phyloP scores from a whole-genome alignment of 352 stramenopile species.

The Globisporangium splendens region DNA sequence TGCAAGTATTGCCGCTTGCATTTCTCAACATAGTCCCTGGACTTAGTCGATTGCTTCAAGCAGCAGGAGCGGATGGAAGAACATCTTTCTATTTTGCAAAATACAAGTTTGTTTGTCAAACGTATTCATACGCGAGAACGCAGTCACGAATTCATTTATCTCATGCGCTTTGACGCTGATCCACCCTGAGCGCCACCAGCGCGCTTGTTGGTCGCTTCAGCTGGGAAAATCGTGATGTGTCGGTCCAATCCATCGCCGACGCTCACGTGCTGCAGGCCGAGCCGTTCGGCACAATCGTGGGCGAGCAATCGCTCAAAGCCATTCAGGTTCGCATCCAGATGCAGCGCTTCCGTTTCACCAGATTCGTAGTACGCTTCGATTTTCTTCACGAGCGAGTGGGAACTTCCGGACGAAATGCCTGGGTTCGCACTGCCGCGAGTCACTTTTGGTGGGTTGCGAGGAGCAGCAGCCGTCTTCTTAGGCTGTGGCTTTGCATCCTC shows the following conservation, averaged over 20 bases:
- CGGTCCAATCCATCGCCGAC: conserved; percentile 64
- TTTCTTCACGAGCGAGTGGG: conserved; percentile 81
- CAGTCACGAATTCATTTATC: too few relatives aligned
- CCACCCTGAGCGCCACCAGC: too few relatives aligned
- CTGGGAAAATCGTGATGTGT: conserved; percentile 65
- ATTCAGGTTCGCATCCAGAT: conserved; percentile 75
- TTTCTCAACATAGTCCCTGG: too few relatives aligned
- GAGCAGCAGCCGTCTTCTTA: conserved; percentile 9
- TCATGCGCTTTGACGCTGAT: too few relatives aligned
- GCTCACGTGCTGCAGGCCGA: conserved; percentile 72
- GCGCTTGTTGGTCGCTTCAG: too few relatives aligned
- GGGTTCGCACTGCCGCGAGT: conserved; percentile 16
- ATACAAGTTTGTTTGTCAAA: too few relatives aligned
- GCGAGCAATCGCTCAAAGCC: conserved; percentile 78
- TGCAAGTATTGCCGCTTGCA: too few relatives aligned
- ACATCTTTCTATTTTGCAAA: too few relatives aligned
- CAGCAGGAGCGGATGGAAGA: too few relatives aligned
- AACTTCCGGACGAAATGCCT: conserved; percentile 59
- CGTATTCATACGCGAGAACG: too few relatives aligned
- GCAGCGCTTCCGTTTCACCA: conserved; percentile 37
- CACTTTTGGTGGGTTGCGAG: conserved; percentile 1
- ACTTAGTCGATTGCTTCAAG: too few relatives aligned
- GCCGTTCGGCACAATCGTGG: conserved; percentile 76
- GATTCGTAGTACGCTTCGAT: conserved; percentile 70
- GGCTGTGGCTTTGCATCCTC: conserved; percentile 15